phyloP scores from a whole-genome alignment of 1,284 basidiomycete species.

The Cryptococcus depauperatus region DNA sequence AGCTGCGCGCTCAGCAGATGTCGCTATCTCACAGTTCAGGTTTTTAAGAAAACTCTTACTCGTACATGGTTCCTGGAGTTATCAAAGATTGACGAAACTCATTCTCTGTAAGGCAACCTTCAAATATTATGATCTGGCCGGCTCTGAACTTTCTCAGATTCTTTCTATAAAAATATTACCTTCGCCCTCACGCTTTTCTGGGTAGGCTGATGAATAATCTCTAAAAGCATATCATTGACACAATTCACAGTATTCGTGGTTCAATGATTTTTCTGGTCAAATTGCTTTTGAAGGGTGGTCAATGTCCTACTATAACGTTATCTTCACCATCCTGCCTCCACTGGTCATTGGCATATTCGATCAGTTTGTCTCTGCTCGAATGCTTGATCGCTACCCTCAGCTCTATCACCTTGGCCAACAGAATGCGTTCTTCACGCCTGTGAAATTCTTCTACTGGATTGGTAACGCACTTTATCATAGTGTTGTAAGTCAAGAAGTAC shows the following conservation, averaged over 20 bases:
- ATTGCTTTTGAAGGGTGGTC: conserved; percentile 99
- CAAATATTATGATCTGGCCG: neutral
- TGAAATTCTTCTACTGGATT: conserved; percentile 92
- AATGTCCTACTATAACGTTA: conserved; percentile 83
- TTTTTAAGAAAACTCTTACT: conserved; percentile 90
- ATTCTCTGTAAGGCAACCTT: conserved; percentile 66
- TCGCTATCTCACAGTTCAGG: conserved; percentile 97
- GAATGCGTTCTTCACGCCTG: conserved; percentile 85
- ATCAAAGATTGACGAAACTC: conserved; percentile 86
- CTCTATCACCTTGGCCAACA: conserved; percentile 85
- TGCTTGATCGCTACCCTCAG: conserved; percentile 95
- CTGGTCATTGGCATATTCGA: conserved; percentile 96
- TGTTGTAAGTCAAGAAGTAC: conserved; percentile 54
- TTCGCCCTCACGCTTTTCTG: conserved; percentile 97
- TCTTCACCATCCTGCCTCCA: conserved; percentile 91
- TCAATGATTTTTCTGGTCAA: conserved; percentile 98
- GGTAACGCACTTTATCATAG: conserved; percentile 90
- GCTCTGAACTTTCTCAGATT: conserved; percentile 52
- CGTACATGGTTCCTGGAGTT: conserved; percentile 98
- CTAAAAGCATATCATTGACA: neutral
- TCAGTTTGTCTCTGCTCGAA: conserved; percentile 93
- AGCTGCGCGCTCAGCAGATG: conserved; percentile 92
- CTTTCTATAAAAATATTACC: conserved; percentile 95
- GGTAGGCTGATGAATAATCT: conserved; percentile 50
- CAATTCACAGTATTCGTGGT: conserved; percentile 74